These are phyloP conservation scores for Suhomyces yuchorum DNA, from an alignment of 1,139 yeast genomes.

Conservation along the genomic window DNA sequence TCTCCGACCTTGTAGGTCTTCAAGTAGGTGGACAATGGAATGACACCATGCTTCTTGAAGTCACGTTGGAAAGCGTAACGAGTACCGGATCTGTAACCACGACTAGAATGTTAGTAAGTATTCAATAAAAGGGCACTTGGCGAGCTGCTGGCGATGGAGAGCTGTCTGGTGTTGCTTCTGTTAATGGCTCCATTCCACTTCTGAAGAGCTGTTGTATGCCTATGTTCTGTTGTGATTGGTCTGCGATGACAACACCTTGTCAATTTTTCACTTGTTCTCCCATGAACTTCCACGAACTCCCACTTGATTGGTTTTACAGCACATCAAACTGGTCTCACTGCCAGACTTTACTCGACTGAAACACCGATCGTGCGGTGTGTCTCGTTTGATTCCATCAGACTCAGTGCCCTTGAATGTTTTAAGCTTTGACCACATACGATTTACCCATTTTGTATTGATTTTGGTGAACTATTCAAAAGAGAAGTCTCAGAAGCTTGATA, in stretches of 20 bases:
- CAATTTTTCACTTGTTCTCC: too few species aligned
- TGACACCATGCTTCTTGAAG: conserved; percentile 96
- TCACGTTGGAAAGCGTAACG: conserved; percentile 99
- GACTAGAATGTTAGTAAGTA: conserved; percentile 50
- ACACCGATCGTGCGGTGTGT: not conserved
- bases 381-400: not conserved
- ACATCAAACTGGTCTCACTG: not conserved
- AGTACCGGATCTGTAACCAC: conserved; percentile 99
- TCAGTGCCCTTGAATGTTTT: not conserved
- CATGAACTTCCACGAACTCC: too few species aligned
- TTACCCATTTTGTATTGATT: conserved; percentile 68
- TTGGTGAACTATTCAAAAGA: conserved; percentile 21
- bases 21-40: conserved; percentile 94
- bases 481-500: conserved; percentile 13
- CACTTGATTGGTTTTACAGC: not conserved
- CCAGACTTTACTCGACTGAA: not conserved
- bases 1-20: conserved; percentile 98
- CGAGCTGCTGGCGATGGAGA: not conserved
- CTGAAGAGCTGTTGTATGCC: not conserved
- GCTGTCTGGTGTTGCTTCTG: not conserved
- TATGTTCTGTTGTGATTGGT: too few species aligned
- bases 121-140: not conserved
- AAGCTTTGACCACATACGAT: conserved; percentile 55
- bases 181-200: not conserved
- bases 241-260: too few species aligned